Percentiles rank a stretch among this genome's conserved stretches.
Evolutionary conservation across 2,329 filamentous ascomycete genomes (phyloP).

Genomic region (Fusarium sacchari): DNA sequence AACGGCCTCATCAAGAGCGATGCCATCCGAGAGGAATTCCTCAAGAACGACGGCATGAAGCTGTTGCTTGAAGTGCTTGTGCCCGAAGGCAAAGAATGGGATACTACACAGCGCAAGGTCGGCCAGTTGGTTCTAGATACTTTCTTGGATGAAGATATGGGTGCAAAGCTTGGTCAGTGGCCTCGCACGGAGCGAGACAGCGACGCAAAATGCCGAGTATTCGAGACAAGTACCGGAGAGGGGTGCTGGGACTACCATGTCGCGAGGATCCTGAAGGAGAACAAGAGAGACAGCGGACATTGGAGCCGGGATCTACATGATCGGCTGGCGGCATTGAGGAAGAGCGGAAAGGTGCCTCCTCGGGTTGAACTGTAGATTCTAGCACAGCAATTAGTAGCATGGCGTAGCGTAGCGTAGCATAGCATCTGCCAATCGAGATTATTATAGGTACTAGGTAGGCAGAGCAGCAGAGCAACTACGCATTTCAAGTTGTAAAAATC

Average conservation of each 20-base stretch:
- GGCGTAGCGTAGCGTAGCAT: neutral
- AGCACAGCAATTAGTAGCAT: neutral
- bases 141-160: slow-evolving; percentile 74
- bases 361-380: slow-evolving; percentile 50
- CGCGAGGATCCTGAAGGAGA: slow-evolving; percentile 50
- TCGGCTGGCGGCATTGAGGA: slow-evolving; percentile 48
- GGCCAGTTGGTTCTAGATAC: slow-evolving; percentile 70
- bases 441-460: neutral
- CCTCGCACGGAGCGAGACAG: slow-evolving; percentile 52
- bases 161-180: slow-evolving; percentile 67
- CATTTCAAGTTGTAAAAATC: neutral
- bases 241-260: slow-evolving; percentile 70
- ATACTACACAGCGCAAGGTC: slow-evolving; percentile 62
- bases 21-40: slow-evolving; percentile 64
- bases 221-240: slow-evolving; percentile 51
- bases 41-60: slow-evolving; percentile 63
- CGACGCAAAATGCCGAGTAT: slow-evolving; percentile 50
- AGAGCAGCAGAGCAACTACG: neutral
- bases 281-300: slow-evolving; percentile 50
- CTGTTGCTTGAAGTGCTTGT: slow-evolving; percentile 64
- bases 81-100: slow-evolving; percentile 59
- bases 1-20: slow-evolving; percentile 66
- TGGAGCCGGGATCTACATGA: slow-evolving; percentile 59
- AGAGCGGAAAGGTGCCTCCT: slow-evolving; percentile 40
- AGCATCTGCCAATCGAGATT: neutral